A percentile compares a stretch with the other conserved stretches of the same genome.
phyloP scores from a whole-genome alignment of 1,284 basidiomycete genomes.

The Malassezia caprae region DNA sequence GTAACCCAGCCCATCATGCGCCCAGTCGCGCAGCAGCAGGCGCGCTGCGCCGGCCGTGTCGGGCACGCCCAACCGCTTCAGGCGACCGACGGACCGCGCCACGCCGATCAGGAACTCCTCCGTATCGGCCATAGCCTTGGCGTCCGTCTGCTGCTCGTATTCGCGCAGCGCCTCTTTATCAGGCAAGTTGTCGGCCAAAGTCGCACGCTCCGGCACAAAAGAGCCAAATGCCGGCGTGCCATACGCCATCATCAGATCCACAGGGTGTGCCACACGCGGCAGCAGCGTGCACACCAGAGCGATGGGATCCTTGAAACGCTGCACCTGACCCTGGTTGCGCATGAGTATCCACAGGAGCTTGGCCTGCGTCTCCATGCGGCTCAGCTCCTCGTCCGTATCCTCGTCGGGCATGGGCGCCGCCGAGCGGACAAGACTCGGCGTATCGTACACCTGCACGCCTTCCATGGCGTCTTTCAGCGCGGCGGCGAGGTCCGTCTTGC shows the following conservation, averaged over 20 bases:
- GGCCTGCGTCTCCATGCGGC: neutral
- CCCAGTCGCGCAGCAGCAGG: slow-evolving; percentile 41
- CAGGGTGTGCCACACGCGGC: slow-evolving; percentile 29
- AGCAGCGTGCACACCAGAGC: slow-evolving; percentile 33
- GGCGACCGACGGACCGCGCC: slow-evolving; percentile 31
- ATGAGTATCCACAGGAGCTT: slow-evolving; percentile 25
- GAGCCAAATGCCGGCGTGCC: slow-evolving; percentile 41
- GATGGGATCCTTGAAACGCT: slow-evolving; percentile 39
- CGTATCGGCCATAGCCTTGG: slow-evolving; percentile 35
- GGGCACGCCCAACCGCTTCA: slow-evolving; percentile 36
- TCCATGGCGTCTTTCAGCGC: slow-evolving; percentile 27
- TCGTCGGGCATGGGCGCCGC: slow-evolving; percentile 18
- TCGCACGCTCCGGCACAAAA: slow-evolving; percentile 24
- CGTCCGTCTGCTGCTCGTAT: slow-evolving; percentile 14
- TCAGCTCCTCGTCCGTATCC: slow-evolving; percentile 1
- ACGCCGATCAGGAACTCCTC: slow-evolving; percentile 42
- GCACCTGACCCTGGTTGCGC: slow-evolving; percentile 40
- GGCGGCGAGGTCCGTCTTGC: slow-evolving; percentile 28
- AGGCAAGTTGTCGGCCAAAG: slow-evolving; percentile 23
- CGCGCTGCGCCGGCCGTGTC: slow-evolving; percentile 35
- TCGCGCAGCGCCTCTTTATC: slow-evolving; percentile 23
- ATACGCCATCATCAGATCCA: slow-evolving; percentile 42
- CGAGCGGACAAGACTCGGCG: slow-evolving; percentile 27
- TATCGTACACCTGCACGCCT: slow-evolving; percentile 34
- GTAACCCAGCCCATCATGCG: slow-evolving; percentile 35